Evolutionary conservation across 2,329 filamentous ascomycete genomes (phyloP).

Genomic region (Fusarium sp.): DNA sequence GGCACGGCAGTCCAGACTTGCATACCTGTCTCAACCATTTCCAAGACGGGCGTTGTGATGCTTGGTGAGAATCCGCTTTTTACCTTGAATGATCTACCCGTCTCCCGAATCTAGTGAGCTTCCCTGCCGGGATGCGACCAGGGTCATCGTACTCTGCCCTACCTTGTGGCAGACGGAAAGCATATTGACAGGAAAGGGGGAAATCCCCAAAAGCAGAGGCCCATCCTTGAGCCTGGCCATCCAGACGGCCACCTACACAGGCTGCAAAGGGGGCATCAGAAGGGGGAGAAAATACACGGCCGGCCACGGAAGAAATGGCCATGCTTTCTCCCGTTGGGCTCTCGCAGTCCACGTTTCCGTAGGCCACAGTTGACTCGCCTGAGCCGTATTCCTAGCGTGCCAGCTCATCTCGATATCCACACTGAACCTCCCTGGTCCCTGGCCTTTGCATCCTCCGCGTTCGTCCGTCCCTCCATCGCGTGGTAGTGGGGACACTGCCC

Average conservation of each 20-base stretch:
- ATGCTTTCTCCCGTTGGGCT: constrained; percentile 22
- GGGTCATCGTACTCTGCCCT: constrained; percentile 20
- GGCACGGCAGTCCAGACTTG: constrained; percentile 12
- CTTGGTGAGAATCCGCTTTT: constrained; percentile 14
- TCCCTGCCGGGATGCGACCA: constrained; percentile 20
- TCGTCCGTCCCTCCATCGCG: constrained; percentile 36
- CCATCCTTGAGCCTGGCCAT: not conserved
- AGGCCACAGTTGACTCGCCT: constrained; percentile 10
- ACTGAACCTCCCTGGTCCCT: not conserved
- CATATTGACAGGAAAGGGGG: not conserved
- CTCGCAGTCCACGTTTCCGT: constrained; percentile 32
- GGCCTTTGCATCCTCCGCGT: constrained; percentile 21
- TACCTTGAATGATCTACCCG: constrained; percentile 40
- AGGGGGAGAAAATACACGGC: constrained; percentile 6
- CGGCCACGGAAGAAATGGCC: constrained; percentile 17
- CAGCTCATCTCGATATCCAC: constrained; percentile 30
- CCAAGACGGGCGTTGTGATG: constrained; percentile 16
- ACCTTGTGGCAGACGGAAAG: not conserved
- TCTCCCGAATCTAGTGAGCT: constrained; percentile 27
- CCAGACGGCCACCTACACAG: not conserved
- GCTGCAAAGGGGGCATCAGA: not conserved
- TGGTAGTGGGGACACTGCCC: constrained; percentile 25
- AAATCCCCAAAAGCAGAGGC: not conserved
- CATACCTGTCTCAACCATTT: constrained; percentile 26
- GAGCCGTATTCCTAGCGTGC: constrained; percentile 28